Conservation (phyloP, 2,329 filamentous ascomycete genomes). For the Phoma herbarum region DNA sequence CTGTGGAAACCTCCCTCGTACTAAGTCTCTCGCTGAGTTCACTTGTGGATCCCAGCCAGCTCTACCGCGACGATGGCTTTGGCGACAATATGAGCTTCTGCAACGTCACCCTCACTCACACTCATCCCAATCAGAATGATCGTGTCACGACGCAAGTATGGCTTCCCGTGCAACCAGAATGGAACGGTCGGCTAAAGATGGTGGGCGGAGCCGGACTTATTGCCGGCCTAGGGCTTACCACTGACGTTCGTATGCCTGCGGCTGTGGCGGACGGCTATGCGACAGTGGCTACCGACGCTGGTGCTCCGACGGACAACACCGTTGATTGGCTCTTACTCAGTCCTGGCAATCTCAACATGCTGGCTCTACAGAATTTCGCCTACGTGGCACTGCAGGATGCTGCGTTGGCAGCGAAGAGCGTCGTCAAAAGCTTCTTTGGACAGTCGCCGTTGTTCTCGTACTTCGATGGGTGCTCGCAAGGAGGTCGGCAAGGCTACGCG, state of each 20-base stretch:
- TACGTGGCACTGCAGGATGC: constrained; percentile 45
- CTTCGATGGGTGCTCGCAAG: constrained; percentile 47
- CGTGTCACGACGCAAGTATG: constrained; percentile 18
- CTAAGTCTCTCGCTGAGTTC: neutral
- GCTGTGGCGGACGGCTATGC: constrained; percentile 38
- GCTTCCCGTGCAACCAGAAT: constrained; percentile 26
- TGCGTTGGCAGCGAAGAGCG: constrained; percentile 27
- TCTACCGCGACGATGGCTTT: constrained; percentile 3
- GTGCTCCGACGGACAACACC: constrained; percentile 16
- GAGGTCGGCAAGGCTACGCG: constrained; percentile 45
- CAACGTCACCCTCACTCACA: constrained; percentile 29
- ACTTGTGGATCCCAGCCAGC: neutral
- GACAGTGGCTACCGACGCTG: constrained; percentile 36
- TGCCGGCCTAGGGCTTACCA: constrained; percentile 26
- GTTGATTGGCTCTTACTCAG: constrained; percentile 30
- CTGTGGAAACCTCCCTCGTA: constrained; percentile 1
- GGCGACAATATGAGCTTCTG: constrained; percentile 16
- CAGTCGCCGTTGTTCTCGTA: constrained; percentile 40
- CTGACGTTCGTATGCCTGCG: constrained; percentile 23
- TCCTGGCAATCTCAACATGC: constrained; percentile 36
- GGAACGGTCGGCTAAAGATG: constrained; percentile 38
- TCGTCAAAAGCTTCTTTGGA: constrained; percentile 43
- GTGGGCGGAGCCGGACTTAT: constrained; percentile 35
- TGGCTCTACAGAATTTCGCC: constrained; percentile 47
- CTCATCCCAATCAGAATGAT: constrained; percentile 27